Conservation (phyloP, 352 stramenopile species). For the Phytophthora pisi region DNA sequence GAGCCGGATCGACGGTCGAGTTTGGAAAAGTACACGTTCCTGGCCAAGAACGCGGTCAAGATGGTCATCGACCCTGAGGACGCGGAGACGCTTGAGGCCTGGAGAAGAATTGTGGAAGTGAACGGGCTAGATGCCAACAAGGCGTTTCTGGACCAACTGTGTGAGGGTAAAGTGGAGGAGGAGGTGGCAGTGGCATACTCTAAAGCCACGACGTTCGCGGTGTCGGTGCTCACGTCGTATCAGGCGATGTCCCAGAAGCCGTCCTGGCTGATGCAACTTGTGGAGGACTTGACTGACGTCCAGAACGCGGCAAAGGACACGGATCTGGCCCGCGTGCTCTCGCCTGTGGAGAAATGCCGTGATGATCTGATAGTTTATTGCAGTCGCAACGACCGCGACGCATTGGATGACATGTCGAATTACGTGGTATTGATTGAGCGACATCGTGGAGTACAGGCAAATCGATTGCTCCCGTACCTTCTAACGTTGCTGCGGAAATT, state of each 20-base stretch:
- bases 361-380: conserved; percentile 7
- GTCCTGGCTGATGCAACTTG: conserved; percentile 17
- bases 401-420: conserved; percentile 13
- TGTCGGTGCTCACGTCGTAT: conserved; percentile 16
- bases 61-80: background rate
- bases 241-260: conserved; percentile 11
- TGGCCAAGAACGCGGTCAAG: conserved; percentile 1
- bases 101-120: conserved; percentile 1
- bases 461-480: conserved; percentile 8
- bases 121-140: conserved; percentile 1
- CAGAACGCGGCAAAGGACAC: conserved; percentile 2
- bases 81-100: background rate
- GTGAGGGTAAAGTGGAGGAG: background rate
- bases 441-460: conserved; percentile 6
- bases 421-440: conserved; percentile 14
- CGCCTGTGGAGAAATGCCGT: background rate
- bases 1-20: background rate
- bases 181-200: background rate
- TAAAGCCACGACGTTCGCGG: background rate
- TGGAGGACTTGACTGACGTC: conserved; percentile 15
- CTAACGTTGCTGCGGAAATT: conserved; percentile 14
- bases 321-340: background rate
- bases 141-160: background rate
- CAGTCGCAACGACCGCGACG: conserved; percentile 1
- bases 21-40: conserved; percentile 2